phyloP scores from a whole-genome alignment of 441 rosid genomes.

The Eutrema salsugineum region DNA sequence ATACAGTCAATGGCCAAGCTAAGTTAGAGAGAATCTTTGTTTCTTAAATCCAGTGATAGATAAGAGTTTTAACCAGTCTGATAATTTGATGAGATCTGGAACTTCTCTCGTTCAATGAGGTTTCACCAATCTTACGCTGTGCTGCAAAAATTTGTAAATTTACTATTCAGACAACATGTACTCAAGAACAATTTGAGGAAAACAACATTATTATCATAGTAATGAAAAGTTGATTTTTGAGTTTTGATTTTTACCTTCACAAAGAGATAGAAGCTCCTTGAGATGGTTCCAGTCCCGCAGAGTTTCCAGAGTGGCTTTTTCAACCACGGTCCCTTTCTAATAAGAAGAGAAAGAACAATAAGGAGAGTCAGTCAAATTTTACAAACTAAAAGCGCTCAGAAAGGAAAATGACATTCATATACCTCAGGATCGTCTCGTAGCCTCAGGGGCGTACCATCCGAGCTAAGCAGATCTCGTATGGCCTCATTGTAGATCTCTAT shows the following conservation, averaged over 20 bases:
- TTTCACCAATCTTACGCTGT: slow-evolving; percentile 85
- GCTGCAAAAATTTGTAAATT: slow-evolving; percentile 38
- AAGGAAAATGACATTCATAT: slow-evolving; percentile 9
- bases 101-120: slow-evolving; percentile 74
- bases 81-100: slow-evolving; percentile 95
- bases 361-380: not conserved
- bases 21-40: slow-evolving; percentile 4
- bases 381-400: not conserved
- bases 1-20: not conserved
- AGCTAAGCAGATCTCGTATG: slow-evolving; percentile 73
- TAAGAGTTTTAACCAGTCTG: slow-evolving; percentile 50
- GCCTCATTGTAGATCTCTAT: slow-evolving; percentile 97
- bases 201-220: not conserved
- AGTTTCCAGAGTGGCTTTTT: slow-evolving; percentile 55
- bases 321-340: slow-evolving; percentile 79
- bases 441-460: slow-evolving; percentile 66
- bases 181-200: not conserved
- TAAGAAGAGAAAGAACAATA: slow-evolving; percentile 6
- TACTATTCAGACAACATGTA: not conserved
- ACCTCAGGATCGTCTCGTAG: slow-evolving; percentile 92
- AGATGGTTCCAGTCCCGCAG: slow-evolving; percentile 63
- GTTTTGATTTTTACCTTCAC: slow-evolving; percentile 58
- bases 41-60: slow-evolving; percentile 14
- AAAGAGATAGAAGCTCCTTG: slow-evolving; percentile 50
- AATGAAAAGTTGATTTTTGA: not conserved